These are phyloP conservation scores for Claviceps sp. DNA, from an alignment of 2,329 filamentous ascomycete species.

Conservation along the genomic window DNA sequence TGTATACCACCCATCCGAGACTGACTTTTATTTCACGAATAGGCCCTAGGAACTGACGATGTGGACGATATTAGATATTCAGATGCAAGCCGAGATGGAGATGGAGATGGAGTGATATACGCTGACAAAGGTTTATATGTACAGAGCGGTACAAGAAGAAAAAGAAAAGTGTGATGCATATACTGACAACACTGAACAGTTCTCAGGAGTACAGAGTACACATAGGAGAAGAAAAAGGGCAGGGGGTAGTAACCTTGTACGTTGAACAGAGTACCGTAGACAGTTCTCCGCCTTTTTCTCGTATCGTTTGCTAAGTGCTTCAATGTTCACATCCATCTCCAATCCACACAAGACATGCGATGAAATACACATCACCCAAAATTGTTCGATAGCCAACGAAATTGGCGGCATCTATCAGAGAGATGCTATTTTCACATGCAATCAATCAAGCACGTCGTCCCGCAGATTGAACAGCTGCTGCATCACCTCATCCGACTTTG, in stretches of 20 bases:
- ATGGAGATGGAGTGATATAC: conserved; percentile 27
- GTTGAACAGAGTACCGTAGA: neutral
- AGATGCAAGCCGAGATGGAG: conserved; percentile 37
- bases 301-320: neutral
- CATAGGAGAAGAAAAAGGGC: too few relatives aligned
- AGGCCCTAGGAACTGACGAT: neutral
- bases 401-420: neutral
- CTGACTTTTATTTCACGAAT: neutral
- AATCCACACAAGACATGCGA: too few relatives aligned
- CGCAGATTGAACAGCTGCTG: conserved; percentile 62
- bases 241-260: too few relatives aligned
- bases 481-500: conserved; percentile 63
- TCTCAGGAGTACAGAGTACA: too few relatives aligned
- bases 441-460: conserved; percentile 49
- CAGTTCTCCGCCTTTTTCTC: neutral
- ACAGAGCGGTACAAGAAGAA: neutral
- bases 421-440: neutral
- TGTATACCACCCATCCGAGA: conserved; percentile 6
- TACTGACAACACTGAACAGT: too few relatives aligned
- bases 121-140: neutral
- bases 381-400: too few relatives aligned
- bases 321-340: neutral
- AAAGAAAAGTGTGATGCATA: neutral
- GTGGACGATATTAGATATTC: conserved; percentile 23
- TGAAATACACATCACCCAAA: too few relatives aligned